Conservation (phyloP, 495 filamentous ascomycete genomes). For the Mytilinidion resinicola region DNA sequence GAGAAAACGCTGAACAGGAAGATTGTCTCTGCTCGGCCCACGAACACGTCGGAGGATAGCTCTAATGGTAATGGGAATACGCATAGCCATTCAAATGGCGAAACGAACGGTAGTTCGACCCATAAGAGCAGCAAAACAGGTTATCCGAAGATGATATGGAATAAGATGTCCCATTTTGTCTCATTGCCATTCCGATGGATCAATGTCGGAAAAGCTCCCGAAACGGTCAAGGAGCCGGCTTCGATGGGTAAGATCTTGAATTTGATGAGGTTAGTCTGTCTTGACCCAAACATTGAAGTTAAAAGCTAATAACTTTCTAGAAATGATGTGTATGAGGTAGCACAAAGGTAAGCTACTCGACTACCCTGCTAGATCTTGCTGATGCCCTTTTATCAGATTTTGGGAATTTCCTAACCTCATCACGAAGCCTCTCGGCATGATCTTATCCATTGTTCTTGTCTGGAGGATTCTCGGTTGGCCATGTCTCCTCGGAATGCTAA, state of each 20-base stretch:
- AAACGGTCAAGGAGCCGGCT: constrained; percentile 50
- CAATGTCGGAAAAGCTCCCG: constrained; percentile 13
- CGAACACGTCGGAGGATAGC: too few species aligned
- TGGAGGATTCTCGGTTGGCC: constrained; percentile 72
- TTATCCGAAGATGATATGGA: neutral
- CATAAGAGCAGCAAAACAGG: neutral
- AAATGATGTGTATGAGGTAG: constrained; percentile 73
- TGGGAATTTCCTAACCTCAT: constrained; percentile 71
- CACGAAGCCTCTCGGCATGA: constrained; percentile 58
- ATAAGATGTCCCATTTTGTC: neutral
- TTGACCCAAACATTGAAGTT: neutral
- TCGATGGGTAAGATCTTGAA: constrained; percentile 82
- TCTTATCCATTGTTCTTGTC: constrained; percentile 62
- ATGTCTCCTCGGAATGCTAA: constrained; percentile 64
- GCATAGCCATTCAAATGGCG: neutral
- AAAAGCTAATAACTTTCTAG: constrained; percentile 21
- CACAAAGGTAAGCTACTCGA: constrained; percentile 46
- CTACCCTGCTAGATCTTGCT: neutral
- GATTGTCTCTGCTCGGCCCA: constrained; percentile 34
- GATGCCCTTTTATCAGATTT: too few species aligned
- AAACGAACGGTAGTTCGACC: neutral
- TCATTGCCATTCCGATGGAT: constrained; percentile 3
- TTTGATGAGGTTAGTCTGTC: constrained; percentile 50
- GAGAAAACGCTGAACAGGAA: constrained; percentile 76
- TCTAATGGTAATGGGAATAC: too few species aligned